These are phyloP conservation scores for Salix suchowensis DNA, from an alignment of 345 rosid genomes.

Conservation along the genomic window DNA sequence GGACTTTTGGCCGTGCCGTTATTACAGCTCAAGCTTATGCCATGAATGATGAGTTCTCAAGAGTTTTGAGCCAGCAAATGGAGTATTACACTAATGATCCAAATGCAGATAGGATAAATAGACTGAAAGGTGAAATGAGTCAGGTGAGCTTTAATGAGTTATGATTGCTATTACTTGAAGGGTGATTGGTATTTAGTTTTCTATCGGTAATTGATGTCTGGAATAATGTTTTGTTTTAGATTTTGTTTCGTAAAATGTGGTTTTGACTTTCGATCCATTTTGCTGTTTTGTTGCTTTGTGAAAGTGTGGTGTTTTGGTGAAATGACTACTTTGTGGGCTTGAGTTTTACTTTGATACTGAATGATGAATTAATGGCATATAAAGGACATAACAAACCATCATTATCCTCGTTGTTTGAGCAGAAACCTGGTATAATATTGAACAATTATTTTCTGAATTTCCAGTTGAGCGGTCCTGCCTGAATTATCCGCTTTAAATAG, in stretches of 20 bases:
- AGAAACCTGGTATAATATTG: not conserved
- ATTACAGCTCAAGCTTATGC: conserved; percentile 81
- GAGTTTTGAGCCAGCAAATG: conserved; percentile 93
- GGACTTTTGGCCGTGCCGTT: conserved; percentile 61
- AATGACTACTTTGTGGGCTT: not conserved
- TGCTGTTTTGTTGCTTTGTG: not conserved
- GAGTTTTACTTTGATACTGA: not conserved
- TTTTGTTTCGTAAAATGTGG: not conserved
- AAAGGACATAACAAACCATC: not conserved
- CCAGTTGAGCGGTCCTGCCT: not conserved
- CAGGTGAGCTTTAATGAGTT: conserved; percentile 43
- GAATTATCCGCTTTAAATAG: not conserved
- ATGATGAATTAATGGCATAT: not conserved
- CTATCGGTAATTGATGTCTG: not conserved
- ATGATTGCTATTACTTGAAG: conserved; percentile 4
- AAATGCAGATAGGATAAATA: conserved; percentile 80
- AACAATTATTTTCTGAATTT: not conserved
- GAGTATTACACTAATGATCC: conserved; percentile 81
- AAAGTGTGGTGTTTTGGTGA: not conserved
- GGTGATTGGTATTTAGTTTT: not conserved
- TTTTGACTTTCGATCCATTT: not conserved
- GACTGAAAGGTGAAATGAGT: conserved; percentile 90
- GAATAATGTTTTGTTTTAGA: not conserved
- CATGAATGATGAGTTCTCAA: conserved; percentile 94
- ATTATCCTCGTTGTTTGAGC: not conserved